Evolutionary conservation across 2,329 filamentous ascomycete genomes (phyloP), one percentile per base, ranked within the genome.

Genomic region (Colletotrichum spinosum): DNA sequence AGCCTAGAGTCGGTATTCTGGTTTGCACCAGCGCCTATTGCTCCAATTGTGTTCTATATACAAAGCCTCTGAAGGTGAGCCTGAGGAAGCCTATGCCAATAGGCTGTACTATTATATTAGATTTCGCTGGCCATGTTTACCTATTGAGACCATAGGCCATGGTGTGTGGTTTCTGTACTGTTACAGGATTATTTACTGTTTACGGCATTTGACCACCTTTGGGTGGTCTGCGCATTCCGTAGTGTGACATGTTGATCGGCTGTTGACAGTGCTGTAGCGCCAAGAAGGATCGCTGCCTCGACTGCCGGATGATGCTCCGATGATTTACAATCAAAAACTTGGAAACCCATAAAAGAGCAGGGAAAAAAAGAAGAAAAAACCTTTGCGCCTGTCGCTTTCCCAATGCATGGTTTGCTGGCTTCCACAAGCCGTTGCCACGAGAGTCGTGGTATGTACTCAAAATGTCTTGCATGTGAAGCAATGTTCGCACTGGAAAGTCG

Each of bases 341-440:
- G 25, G 25, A 25, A 25, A 25, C 25, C 25, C 25, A 25, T 17
- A 25, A 25, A 15, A 41, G 15, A 46, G 9, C 4, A 10, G 7
- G 8, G 37, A 48, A 15, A 33, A 13, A 15, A 48, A 6, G 41
- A 6, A 48, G 35, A 13, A 52, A 46, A 52, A 42, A 7, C 12
- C 13, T 37, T 41, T 48, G 58, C 58, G 58, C 58, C 46, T 6
- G 45, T 66, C 52, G 55, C 41, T 56, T 54, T 63, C 48, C 45
- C 53, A 57, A 62, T 56, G 63, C 58, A 54, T 53, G 37, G 37
- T 62, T 63, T 57, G 37, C 52, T 42, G 15, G 52, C 25, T 45
- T 50, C 15, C 49, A 42, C 10, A 39, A 25, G 17, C 48, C 53
- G 33, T 17, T 7, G 59, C 48, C 52, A 49, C 63, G 52, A 34